phyloP scores from a whole-genome alignment of 352 stramenopile genomes.

The Achlya hypogyna region DNA sequence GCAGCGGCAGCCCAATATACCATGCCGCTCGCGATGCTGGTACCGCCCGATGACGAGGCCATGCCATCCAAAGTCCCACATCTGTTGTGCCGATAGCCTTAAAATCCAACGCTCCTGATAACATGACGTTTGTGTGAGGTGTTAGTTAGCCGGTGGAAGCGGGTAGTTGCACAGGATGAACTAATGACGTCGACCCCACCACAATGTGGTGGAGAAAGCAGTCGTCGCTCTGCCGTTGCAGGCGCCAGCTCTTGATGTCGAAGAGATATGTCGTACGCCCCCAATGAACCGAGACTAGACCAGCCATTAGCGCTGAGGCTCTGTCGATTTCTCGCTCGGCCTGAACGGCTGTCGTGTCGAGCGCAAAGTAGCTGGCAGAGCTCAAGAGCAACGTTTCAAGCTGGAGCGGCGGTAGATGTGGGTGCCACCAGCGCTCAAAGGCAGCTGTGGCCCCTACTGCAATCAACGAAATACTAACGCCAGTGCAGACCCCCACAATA shows the following conservation, averaged over 20 bases:
- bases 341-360: background rate
- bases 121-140: too few relatives aligned
- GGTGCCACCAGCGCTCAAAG: background rate
- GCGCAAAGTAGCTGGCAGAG: background rate
- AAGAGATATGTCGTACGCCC: background rate
- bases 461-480: background rate
- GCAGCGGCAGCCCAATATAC: background rate
- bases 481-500: background rate
- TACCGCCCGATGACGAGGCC: too few relatives aligned
- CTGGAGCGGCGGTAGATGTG: background rate
- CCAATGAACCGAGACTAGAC: background rate
- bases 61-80: too few relatives aligned
- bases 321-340: background rate
- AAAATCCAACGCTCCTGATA: too few relatives aligned
- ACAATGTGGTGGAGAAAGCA: too few relatives aligned
- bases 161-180: too few relatives aligned
- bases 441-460: background rate
- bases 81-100: too few relatives aligned
- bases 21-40: background rate
- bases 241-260: slow-evolving; percentile 19
- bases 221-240: too few relatives aligned
- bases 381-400: background rate
- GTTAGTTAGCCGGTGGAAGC: too few relatives aligned
- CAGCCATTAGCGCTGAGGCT: slow-evolving; percentile 13
- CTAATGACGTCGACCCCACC: too few relatives aligned